Evolutionary conservation across 2,329 filamentous ascomycete genomes (phyloP), one percentile per base, ranked within the genome.

Genomic region (Aspergillus pseudonomiae): DNA sequence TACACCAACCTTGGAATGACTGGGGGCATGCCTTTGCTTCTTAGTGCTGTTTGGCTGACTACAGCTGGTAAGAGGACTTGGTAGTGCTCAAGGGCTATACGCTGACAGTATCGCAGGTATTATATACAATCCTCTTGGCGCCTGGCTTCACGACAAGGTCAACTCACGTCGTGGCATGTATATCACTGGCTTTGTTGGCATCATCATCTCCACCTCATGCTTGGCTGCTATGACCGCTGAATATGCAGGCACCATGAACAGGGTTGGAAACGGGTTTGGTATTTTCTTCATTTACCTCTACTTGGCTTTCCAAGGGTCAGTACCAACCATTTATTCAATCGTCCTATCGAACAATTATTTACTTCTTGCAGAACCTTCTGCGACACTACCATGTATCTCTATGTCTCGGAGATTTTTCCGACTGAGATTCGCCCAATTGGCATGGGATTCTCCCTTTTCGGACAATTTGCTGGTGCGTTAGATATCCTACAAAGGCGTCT

Each of bases 371-470:
- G 79, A 10, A 81, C 77, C 39, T 82, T 75, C 67, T 76, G 82
- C 46, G 81, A 83, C 63, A 81, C 81, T 2, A 82, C 78, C 19
- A 81, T 82, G 71, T 83, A 82, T 62, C 73, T 82, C 26, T 82
- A 82, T 60, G 75, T 81, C 34, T 75, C 76, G 2, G 80, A 82
- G 70, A 83, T 82, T 21, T 82, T 81, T 70, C 81, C 81, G 0
- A 84, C 81, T 0, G 81, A 84, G 59, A 82, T 85, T 32, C 78
- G 83, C 2, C 78, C 82, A 0, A 85, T 84, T 36, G 83, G 83
- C 10, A 84, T 84, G 76, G 83, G 81, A 0, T 83, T 84, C 70
- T 83, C 80, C 0, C 65, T 85, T 1, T 84, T 85, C 59, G 83
- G 82, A 4, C 82, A 83, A 63, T 83, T 83, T 64, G 78, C 81